phyloP scores from a whole-genome alignment of 129 eudicot genomes.

The Erigeron canadensis region DNA sequence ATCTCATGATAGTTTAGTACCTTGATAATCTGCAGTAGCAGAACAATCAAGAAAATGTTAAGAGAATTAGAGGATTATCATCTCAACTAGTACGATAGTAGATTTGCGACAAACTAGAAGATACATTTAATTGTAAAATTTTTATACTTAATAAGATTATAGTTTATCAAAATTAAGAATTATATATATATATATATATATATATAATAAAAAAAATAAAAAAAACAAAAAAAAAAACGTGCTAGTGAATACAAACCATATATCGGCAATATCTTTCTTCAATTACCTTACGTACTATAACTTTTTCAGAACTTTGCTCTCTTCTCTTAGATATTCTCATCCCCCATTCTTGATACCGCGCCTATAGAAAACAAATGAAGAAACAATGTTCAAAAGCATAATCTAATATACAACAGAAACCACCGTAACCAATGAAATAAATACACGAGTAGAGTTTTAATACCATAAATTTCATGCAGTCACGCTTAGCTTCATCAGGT shows the following conservation, averaged over 20 bases:
- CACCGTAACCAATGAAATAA: too few relatives aligned
- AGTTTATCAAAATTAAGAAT: neutral
- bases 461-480: constrained; percentile 27
- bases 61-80: too few relatives aligned
- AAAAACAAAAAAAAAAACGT: too few relatives aligned
- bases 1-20: too few relatives aligned
- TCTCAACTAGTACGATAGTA: constrained; percentile 6
- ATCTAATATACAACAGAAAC: too few relatives aligned
- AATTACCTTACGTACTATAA: constrained; percentile 41
- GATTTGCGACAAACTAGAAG: neutral
- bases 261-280: neutral
- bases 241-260: neutral
- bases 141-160: neutral
- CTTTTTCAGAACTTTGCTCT: constrained; percentile 26
- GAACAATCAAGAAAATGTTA: neutral
- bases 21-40: constrained; percentile 42
- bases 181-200: too few relatives aligned
- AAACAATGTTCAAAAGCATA: neutral
- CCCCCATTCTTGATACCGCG: constrained; percentile 14
- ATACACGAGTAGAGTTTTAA: too few relatives aligned
- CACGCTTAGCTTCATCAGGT: too few relatives aligned
- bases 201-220: too few relatives aligned
- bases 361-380: neutral
- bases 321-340: too few relatives aligned
- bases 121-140: neutral